These are phyloP conservation scores for Saprolegnia parasitica DNA, from an alignment of 352 stramenopile species.

Conservation along the genomic window DNA sequence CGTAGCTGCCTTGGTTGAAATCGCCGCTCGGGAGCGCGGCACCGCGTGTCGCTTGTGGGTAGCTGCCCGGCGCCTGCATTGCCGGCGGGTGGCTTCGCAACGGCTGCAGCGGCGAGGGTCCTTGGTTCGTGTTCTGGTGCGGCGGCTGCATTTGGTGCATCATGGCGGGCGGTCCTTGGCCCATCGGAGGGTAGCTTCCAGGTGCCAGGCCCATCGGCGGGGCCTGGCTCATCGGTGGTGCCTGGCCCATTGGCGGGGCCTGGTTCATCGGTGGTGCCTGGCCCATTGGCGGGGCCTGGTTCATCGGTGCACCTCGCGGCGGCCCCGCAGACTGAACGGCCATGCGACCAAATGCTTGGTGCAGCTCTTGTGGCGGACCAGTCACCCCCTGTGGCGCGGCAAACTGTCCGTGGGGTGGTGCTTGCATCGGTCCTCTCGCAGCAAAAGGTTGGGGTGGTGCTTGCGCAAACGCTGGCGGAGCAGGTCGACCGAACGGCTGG, in stretches of 20 bases:
- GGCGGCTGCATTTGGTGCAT: constrained; percentile 2
- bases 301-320: background rate
- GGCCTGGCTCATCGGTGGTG: background rate
- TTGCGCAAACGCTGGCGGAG: background rate
- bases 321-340: background rate
- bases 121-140: background rate
- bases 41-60: background rate
- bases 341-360: constrained; percentile 10
- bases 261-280: background rate
- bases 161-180: background rate
- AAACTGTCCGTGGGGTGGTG: constrained; percentile 3
- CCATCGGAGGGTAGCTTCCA: background rate
- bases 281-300: background rate
- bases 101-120: background rate
- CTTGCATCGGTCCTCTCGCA: background rate
- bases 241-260: background rate
- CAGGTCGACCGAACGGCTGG: background rate
- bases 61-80: background rate
- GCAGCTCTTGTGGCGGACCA: background rate
- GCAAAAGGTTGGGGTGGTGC: background rate
- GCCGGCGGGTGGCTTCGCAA: constrained; percentile 4
- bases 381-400: background rate
- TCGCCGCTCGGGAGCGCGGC: constrained; percentile 20
- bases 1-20: constrained; percentile 25
- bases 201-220: background rate